Percentiles rank a stretch among this genome's conserved stretches.
Evolutionary conservation across 495 filamentous ascomycete species (phyloP).

Genomic region (Entonaema liquescens): DNA sequence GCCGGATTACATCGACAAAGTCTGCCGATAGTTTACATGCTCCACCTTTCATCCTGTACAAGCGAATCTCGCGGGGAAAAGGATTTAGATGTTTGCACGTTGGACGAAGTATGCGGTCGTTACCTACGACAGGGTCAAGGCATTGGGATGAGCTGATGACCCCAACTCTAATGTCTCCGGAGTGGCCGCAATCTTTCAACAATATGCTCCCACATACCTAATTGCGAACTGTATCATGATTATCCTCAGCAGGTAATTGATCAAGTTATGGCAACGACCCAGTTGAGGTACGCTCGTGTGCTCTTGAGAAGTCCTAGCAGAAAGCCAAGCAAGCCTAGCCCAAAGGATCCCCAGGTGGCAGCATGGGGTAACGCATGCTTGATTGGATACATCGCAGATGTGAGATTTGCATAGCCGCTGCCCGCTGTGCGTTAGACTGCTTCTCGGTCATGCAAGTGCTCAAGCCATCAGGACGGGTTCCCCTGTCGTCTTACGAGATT

Average conservation of each 20-base stretch:
- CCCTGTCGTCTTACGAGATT: constrained; percentile 44
- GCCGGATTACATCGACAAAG: constrained; percentile 4
- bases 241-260: not conserved
- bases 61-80: constrained; percentile 10
- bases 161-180: constrained; percentile 26
- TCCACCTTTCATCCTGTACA: constrained; percentile 20
- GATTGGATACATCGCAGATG: constrained; percentile 46
- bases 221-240: not conserved
- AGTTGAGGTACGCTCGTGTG: constrained; percentile 20
- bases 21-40: constrained; percentile 18
- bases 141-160: constrained; percentile 22
- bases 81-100: constrained; percentile 34
- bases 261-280: constrained; percentile 16
- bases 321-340: constrained; percentile 22
- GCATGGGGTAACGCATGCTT: constrained; percentile 43
- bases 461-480: constrained; percentile 43
- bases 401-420: constrained; percentile 54
- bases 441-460: constrained; percentile 51
- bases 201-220: constrained; percentile 12
- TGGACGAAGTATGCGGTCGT: constrained; percentile 20
- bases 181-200: constrained; percentile 17
- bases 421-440: constrained; percentile 51
- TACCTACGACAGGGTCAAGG: constrained; percentile 29
- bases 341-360: constrained; percentile 22
- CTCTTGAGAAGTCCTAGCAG: constrained; percentile 8